phyloP scores from a whole-genome alignment of 2,329 filamentous ascomycete genomes.

The Simplicillium sp. region DNA sequence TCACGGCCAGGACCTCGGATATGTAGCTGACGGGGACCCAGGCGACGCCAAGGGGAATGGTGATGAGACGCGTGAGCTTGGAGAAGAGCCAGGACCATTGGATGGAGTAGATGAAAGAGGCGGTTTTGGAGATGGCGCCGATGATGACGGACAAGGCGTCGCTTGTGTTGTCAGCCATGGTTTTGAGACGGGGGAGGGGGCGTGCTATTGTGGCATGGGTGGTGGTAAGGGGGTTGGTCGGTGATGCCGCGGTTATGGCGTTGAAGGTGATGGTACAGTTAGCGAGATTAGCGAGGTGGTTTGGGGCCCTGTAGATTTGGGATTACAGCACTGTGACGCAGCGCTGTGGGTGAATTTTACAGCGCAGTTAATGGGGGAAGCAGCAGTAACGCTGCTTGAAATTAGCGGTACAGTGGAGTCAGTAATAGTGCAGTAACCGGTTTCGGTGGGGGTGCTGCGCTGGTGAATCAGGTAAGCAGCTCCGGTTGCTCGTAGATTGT shows the following conservation, averaged over 20 bases:
- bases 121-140: slow-evolving; percentile 12
- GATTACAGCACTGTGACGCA: too few relatives aligned
- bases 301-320: too few relatives aligned
- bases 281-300: too few relatives aligned
- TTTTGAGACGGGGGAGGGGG: not conserved
- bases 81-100: slow-evolving; percentile 16
- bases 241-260: not conserved
- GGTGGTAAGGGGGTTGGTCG: not conserved
- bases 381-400: too few relatives aligned
- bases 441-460: too few relatives aligned
- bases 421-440: too few relatives aligned
- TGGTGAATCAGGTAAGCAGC: too few relatives aligned
- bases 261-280: too few relatives aligned
- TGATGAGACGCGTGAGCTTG: slow-evolving; percentile 11
- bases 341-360: too few relatives aligned
- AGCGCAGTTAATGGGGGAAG: too few relatives aligned
- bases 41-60: slow-evolving; percentile 20
- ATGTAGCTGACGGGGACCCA: slow-evolving; percentile 19
- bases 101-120: slow-evolving; percentile 10
- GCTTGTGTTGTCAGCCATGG: slow-evolving; percentile 6
- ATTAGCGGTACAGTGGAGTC: too few relatives aligned
- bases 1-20: slow-evolving; percentile 15
- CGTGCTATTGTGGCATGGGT: not conserved
- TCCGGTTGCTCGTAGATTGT: too few relatives aligned
- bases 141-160: slow-evolving; percentile 16